Conservation (phyloP, 345 rosid genomes). For the Turnera subulata region DNA sequence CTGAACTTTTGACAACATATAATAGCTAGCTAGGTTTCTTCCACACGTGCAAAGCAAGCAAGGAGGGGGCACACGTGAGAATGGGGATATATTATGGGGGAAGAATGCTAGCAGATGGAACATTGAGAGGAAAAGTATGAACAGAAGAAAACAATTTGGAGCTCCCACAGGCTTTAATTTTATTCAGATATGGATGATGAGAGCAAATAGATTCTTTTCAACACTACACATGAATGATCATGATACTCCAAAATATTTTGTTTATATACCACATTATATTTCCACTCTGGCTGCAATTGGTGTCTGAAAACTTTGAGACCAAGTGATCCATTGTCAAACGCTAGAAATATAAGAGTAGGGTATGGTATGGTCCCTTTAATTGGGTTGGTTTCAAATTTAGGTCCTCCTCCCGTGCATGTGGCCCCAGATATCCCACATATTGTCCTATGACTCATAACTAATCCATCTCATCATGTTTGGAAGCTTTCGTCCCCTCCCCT, state of each 20-base stretch:
- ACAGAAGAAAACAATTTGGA: background rate
- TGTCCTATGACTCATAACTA: background rate
- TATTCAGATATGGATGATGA: constrained; percentile 16
- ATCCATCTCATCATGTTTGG: constrained; percentile 1
- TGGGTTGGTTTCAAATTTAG: background rate
- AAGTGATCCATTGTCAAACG: constrained; percentile 23
- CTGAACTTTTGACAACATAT: constrained; percentile 2
- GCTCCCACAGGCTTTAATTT: background rate
- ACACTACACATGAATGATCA: too few relatives aligned
- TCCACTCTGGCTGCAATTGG: background rate
- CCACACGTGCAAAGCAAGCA: constrained; percentile 30
- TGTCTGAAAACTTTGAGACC: constrained; percentile 43
- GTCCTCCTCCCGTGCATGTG: background rate
- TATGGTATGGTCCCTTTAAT: constrained; percentile 11
- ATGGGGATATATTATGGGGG: background rate
- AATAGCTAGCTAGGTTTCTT: too few relatives aligned
- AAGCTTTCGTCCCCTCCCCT: background rate
- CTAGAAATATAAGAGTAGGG: constrained; percentile 7
- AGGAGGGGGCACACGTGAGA: constrained; percentile 23
- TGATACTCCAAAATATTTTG: too few relatives aligned
- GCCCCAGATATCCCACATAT: too few relatives aligned
- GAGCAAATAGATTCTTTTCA: constrained; percentile 10
- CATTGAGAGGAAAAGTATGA: background rate
- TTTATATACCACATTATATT: background rate
- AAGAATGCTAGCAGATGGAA: too few relatives aligned